A percentile compares a stretch with the other conserved stretches of the same genome.
These are phyloP conservation scores for Sporothrix humicola DNA, from an alignment of 2,329 filamentous ascomycete genomes.

Conservation along the genomic window DNA sequence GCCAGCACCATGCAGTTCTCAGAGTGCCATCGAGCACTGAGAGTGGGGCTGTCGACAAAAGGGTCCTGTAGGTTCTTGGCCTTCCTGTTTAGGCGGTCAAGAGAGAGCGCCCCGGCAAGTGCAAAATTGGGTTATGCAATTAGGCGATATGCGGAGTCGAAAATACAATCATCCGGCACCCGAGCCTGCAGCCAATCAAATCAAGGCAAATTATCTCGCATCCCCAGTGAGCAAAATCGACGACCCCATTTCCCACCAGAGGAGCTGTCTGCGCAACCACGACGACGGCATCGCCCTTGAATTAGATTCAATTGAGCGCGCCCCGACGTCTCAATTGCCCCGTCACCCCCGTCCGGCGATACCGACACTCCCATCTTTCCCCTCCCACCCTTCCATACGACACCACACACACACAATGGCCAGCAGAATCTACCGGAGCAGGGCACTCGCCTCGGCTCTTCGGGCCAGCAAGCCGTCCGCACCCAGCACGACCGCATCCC, in stretches of 20 bases:
- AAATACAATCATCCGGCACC: conserved; percentile 33
- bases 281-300: conserved; percentile 21
- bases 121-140: background rate
- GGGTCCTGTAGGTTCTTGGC: too few species aligned
- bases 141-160: conserved; percentile 16
- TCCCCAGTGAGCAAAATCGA: conserved; percentile 32
- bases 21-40: background rate
- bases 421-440: conserved; percentile 63
- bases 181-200: conserved; percentile 35
- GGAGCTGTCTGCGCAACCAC: conserved; percentile 22
- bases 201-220: conserved; percentile 36
- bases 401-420: conserved; percentile 55
- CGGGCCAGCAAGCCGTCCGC: conserved; percentile 57
- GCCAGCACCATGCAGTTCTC: background rate
- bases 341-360: conserved; percentile 16
- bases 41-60: background rate
- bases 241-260: conserved; percentile 28
- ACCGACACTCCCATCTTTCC: background rate
- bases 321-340: conserved; percentile 10
- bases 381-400: conserved; percentile 44
- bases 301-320: background rate
- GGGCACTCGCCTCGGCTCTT: conserved; percentile 62
- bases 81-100: background rate
- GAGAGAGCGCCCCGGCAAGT: background rate
- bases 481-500: conserved; percentile 43